These are phyloP conservation scores for Colletotrichum abscissum DNA, from an alignment of 2,329 filamentous ascomycete genomes.

Conservation along the genomic window DNA sequence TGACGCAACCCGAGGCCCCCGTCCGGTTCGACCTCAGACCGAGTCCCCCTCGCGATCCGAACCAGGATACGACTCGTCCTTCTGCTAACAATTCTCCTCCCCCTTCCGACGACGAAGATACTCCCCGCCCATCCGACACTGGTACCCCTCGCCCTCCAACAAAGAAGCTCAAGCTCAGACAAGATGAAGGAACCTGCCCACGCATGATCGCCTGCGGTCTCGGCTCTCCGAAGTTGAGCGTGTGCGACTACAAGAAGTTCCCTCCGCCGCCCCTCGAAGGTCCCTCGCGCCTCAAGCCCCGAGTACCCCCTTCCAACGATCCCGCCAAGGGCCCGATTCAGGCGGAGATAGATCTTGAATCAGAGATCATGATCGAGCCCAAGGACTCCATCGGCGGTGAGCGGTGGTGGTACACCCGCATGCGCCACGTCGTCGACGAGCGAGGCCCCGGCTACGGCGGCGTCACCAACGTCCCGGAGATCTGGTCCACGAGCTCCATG, in stretches of 20 bases:
- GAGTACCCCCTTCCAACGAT: not conserved
- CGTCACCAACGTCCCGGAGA: not conserved
- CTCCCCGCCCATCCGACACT: not conserved
- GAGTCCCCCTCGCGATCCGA: not conserved
- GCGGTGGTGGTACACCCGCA: not conserved
- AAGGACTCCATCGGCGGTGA: not conserved
- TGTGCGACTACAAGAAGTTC: not conserved
- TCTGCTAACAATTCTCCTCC: not conserved
- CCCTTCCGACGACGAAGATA: not conserved
- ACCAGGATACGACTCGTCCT: not conserved
- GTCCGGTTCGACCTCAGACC: slow-evolving; percentile 3
- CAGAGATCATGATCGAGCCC: slow-evolving; percentile 10
- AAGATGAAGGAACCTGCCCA: not conserved
- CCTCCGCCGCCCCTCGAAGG: not conserved
- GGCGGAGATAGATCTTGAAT: slow-evolving; percentile 7
- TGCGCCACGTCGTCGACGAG: slow-evolving; percentile 3
- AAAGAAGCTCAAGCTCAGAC: not conserved
- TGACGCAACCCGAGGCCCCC: not conserved
- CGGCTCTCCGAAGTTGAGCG: not conserved
- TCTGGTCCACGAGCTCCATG: slow-evolving; percentile 22
- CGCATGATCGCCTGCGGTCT: not conserved
- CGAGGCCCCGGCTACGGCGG: slow-evolving; percentile 7
- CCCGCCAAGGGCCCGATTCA: not conserved
- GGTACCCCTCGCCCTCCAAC: not conserved
- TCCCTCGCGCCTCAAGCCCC: not conserved